Percentiles rank a stretch among this genome's conserved stretches.
Evolutionary conservation across 495 filamentous ascomycete species (phyloP).

Genomic region (Hypoxylon lienhwacheense): DNA sequence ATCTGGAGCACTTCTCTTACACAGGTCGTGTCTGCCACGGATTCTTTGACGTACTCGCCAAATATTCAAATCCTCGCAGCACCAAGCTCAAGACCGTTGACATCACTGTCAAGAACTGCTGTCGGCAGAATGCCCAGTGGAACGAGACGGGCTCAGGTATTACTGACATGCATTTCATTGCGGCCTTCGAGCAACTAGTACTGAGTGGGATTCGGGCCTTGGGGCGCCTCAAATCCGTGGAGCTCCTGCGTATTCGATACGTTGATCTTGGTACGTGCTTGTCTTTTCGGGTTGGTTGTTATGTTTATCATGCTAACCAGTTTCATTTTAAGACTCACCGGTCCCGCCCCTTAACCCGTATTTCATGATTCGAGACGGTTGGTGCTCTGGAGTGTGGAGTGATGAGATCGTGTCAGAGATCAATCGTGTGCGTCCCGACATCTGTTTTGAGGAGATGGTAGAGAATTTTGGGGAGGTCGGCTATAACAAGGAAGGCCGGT

Average conservation of each 20-base stretch:
- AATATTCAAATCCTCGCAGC: slow-evolving; percentile 44
- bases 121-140: slow-evolving; percentile 55
- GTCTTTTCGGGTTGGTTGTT: slow-evolving; percentile 19
- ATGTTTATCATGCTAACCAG: slow-evolving; percentile 12
- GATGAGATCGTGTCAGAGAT: slow-evolving; percentile 62
- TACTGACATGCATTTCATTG: slow-evolving; percentile 67
- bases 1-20: slow-evolving; percentile 65
- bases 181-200: slow-evolving; percentile 65
- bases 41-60: slow-evolving; percentile 56
- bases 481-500: slow-evolving; percentile 54
- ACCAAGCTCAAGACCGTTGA: slow-evolving; percentile 64
- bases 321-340: slow-evolving; percentile 50
- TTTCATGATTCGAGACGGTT: slow-evolving; percentile 60
- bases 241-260: slow-evolving; percentile 67
- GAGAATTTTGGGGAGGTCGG: slow-evolving; percentile 58
- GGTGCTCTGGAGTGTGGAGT: slow-evolving; percentile 70
- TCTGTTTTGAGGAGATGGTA: slow-evolving; percentile 58
- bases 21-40: slow-evolving; percentile 66
- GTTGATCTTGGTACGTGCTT: slow-evolving; percentile 64
- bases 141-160: slow-evolving; percentile 65
- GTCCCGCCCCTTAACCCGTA: slow-evolving; percentile 65
- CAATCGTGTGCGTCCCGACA: slow-evolving; percentile 54
- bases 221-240: slow-evolving; percentile 53
- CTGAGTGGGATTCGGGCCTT: slow-evolving; percentile 61
- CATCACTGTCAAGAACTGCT: slow-evolving; percentile 69